Evolutionary conservation across 2,329 filamentous ascomycete species (phyloP).

Genomic region (Pseudogymnoascus sp.): DNA sequence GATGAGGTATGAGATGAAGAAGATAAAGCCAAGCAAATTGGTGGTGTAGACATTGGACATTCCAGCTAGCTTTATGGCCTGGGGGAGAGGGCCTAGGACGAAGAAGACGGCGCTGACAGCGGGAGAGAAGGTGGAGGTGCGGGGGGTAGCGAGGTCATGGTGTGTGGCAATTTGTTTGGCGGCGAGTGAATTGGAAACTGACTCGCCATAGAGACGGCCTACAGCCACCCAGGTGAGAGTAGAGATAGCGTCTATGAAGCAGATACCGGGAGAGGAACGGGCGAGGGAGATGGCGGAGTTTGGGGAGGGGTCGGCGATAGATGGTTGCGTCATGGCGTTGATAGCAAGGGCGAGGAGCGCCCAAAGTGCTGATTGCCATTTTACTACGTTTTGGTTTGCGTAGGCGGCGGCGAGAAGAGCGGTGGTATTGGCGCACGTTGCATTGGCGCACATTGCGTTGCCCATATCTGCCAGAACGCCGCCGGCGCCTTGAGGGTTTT

Average conservation of each 20-base stretch:
- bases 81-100: background rate
- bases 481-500: background rate
- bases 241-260: slow-evolving; percentile 13
- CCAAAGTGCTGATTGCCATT: slow-evolving; percentile 19
- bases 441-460: background rate
- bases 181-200: background rate
- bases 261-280: slow-evolving; percentile 15
- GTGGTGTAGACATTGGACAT: background rate
- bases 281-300: slow-evolving; percentile 14
- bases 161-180: background rate
- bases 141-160: too few relatives aligned
- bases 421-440: background rate
- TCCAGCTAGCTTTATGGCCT: background rate
- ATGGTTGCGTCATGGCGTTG: slow-evolving; percentile 19
- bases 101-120: background rate
- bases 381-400: background rate
- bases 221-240: slow-evolving; percentile 10
- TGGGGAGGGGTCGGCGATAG: slow-evolving; percentile 11
- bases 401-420: background rate
- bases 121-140: background rate
- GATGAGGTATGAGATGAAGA: background rate
- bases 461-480: background rate
- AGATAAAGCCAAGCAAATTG: background rate
- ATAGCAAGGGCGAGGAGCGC: slow-evolving; percentile 15
- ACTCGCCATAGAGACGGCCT: background rate